A percentile compares a stretch with the other conserved stretches of the same genome.
Conservation (phyloP, 768 basidiomycete genomes). For the Austroboletus eburneus region DNA sequence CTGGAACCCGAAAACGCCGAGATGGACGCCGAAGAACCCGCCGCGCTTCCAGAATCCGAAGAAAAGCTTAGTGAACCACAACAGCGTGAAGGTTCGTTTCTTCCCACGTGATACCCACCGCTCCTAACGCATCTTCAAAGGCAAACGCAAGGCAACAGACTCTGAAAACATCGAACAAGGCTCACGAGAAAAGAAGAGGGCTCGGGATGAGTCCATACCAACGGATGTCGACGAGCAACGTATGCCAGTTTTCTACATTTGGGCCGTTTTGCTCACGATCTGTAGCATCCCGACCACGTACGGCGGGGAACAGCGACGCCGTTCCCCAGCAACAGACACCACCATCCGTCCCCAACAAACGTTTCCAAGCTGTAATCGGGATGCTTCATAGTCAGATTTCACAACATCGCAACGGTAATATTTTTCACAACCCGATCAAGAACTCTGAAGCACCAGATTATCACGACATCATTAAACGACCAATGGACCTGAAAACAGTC, state of each 20-base stretch:
- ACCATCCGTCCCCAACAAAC: slow-evolving; percentile 46
- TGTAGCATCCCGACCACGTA: slow-evolving; percentile 20
- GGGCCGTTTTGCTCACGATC: slow-evolving; percentile 1
- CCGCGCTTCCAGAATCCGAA: slow-evolving; percentile 11
- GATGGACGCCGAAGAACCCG: slow-evolving; percentile 15
- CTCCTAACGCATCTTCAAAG: slow-evolving; percentile 7
- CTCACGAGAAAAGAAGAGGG: slow-evolving; percentile 25
- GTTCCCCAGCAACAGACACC: slow-evolving; percentile 13
- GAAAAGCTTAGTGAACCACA: neutral
- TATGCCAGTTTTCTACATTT: slow-evolving; percentile 9
- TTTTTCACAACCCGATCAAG: slow-evolving; percentile 90
- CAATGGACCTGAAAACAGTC: slow-evolving; percentile 94
- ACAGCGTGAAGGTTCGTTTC: slow-evolving; percentile 21
- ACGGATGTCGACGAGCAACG: slow-evolving; percentile 43
- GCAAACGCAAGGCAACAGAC: slow-evolving; percentile 27
- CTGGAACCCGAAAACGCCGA: neutral
- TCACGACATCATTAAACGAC: slow-evolving; percentile 86
- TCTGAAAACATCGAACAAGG: slow-evolving; percentile 21
- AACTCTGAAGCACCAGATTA: slow-evolving; percentile 88
- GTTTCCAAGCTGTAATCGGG: slow-evolving; percentile 77
- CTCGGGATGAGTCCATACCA: slow-evolving; percentile 21
- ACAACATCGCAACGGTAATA: slow-evolving; percentile 81
- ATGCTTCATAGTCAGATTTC: slow-evolving; percentile 81
- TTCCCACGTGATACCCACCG: too few relatives aligned
- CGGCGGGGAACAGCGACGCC: slow-evolving; percentile 14